Evolutionary conservation across 441 rosid species (phyloP), one percentile per base, ranked within the genome.

Genomic region (Biscutella laevigata): DNA sequence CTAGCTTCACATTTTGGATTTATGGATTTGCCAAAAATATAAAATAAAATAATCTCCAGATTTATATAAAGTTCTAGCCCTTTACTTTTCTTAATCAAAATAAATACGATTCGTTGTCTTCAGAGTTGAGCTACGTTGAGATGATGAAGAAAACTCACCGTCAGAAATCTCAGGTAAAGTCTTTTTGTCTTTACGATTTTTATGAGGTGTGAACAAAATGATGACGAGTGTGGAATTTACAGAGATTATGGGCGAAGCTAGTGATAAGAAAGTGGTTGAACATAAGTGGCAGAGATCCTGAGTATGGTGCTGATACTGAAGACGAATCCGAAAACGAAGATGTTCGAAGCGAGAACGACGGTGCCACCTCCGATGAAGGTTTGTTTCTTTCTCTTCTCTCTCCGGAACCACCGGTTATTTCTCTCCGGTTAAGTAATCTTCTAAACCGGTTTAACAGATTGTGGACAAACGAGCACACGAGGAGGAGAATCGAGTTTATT

Each of bases 201-300:
- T 2, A 20, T 57, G 24, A 48, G 17, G 57, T 56, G 19, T 57
- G 45, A 64, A 35, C 26, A 51, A 35, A 41, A 2, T 1, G 78
- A 74, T 70, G 9, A 5, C 10, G 35, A 46, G 35, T 30, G 38
- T 74, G 67, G 61, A 74, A 71, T 77, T 69, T 72, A 66, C 87
- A 91, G 96, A 74, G 79, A 53, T 68, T 85, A 56, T 87, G 98
- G 98, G 82, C 86, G 0, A 68, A 82, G 32, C 61, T 80, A 9
- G 77, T 87, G 35, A 54, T 91, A 75, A 83, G 96, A 47, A 87
- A 85, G 69, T 83, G 75, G 94, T 74, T 91, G 40, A 85, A 88
- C 70, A 80, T 91, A 69, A 59, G 60, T 41, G 40, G 74, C 52
- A 74, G 47, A 54, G 87, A 71, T 36, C 81, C 90, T 56, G 90